Conservation (phyloP, 441 rosid genomes). For the Gossypium davidsonii region DNA sequence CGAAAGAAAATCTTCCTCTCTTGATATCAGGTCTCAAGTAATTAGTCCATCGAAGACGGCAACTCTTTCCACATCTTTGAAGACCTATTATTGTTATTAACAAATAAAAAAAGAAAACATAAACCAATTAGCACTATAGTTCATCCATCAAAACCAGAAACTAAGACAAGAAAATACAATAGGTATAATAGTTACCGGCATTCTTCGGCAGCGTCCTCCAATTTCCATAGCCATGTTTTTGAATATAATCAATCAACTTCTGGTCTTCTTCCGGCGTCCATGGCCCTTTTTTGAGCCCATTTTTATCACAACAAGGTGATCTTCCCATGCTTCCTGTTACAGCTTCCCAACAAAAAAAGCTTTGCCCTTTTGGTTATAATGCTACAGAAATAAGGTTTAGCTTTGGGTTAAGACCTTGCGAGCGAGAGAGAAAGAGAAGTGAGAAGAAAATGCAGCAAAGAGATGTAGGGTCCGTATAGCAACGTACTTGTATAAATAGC, state of each 20-base stretch:
- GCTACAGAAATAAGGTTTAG: neutral
- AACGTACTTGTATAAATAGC: slow-evolving; percentile 40
- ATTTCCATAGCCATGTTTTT: slow-evolving; percentile 49
- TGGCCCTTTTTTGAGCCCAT: slow-evolving; percentile 59
- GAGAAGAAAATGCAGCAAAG: slow-evolving; percentile 3
- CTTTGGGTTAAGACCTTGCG: neutral
- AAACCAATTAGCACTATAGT: neutral
- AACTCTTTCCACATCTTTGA: slow-evolving; percentile 66
- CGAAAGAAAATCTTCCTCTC: slow-evolving; percentile 54
- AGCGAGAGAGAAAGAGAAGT: neutral
- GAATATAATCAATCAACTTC: slow-evolving; percentile 42
- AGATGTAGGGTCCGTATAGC: slow-evolving; percentile 29
- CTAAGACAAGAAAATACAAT: neutral
- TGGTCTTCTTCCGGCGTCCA: slow-evolving; percentile 69
- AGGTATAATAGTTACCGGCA: slow-evolving; percentile 34
- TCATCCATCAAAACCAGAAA: neutral
- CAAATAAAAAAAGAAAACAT: neutral
- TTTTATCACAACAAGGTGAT: slow-evolving; percentile 53
- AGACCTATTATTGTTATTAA: slow-evolving; percentile 31
- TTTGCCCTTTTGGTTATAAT: slow-evolving; percentile 3
- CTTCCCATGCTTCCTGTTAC: slow-evolving; percentile 34
- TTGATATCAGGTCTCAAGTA: slow-evolving; percentile 66
- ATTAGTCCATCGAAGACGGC: slow-evolving; percentile 62
- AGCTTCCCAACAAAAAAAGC: neutral
- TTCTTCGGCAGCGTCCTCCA: slow-evolving; percentile 66